phyloP scores from a whole-genome alignment of 352 stramenopile genomes.

The Phytophthora quininea region DNA sequence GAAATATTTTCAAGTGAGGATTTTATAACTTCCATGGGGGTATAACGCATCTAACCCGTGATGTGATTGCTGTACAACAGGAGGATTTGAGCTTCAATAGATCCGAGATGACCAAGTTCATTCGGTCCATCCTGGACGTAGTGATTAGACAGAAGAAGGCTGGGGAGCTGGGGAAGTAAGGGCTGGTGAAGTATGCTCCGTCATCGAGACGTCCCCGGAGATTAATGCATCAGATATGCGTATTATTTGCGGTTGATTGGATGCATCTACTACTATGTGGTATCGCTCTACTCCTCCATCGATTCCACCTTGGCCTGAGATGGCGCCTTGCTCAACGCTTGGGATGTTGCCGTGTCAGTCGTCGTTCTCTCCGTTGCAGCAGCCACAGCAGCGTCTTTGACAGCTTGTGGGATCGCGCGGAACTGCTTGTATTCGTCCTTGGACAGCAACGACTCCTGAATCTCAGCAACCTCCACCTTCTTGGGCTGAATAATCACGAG shows the following conservation, averaged over 20 bases:
- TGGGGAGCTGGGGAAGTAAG: conserved; percentile 11
- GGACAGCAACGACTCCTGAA: conserved; percentile 81
- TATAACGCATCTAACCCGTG: background rate
- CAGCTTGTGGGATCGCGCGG: conserved; percentile 44
- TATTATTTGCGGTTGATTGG: background rate
- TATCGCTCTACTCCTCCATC: conserved; percentile 32
- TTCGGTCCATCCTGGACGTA: conserved; percentile 80
- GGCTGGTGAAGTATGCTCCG: conserved; percentile 3
- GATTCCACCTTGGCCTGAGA: conserved; percentile 14
- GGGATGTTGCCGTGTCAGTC: background rate
- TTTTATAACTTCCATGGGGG: conserved; percentile 4
- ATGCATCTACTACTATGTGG: too few species aligned
- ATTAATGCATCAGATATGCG: too few species aligned
- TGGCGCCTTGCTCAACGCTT: conserved; percentile 11
- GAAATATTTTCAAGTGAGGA: conserved; percentile 56
- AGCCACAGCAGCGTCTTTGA: background rate
- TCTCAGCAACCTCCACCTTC: conserved; percentile 75
- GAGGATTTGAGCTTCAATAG: conserved; percentile 85
- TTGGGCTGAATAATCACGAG: conserved; percentile 87
- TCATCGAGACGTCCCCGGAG: too few species aligned
- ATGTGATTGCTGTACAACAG: conserved; percentile 27
- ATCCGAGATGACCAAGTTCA: conserved; percentile 85
- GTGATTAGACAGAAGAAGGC: conserved; percentile 79
- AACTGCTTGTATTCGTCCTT: conserved; percentile 83
- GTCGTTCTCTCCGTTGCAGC: background rate